These are phyloP conservation scores for Yamadazyma siamensis DNA, from an alignment of 1,139 yeast species.

Conservation along the genomic window DNA sequence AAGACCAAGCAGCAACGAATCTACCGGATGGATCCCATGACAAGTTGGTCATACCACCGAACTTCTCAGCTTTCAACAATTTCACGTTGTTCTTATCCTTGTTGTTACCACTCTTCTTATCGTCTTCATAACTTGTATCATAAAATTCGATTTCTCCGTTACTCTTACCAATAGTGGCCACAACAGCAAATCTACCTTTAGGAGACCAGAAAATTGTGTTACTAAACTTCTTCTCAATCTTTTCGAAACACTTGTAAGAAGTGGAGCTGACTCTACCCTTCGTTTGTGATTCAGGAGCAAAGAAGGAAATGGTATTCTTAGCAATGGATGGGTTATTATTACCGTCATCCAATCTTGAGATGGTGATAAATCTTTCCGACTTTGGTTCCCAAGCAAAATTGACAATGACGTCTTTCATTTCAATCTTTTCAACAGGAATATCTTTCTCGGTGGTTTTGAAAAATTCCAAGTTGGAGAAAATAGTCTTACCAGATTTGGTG, in stretches of 20 bases:
- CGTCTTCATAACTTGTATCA: slow-evolving; percentile 83
- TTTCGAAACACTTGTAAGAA: slow-evolving; percentile 38
- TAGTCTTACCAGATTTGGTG: slow-evolving; percentile 89
- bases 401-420: slow-evolving; percentile 83
- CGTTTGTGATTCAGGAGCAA: slow-evolving; percentile 78
- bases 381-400: slow-evolving; percentile 97
- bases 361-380: slow-evolving; percentile 79
- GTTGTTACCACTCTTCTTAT: slow-evolving; percentile 33
- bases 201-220: slow-evolving; percentile 90
- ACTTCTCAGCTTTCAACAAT: slow-evolving; percentile 61
- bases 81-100: slow-evolving; percentile 56
- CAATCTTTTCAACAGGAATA: slow-evolving; percentile 92
- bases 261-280: slow-evolving; percentile 81
- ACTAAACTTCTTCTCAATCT: slow-evolving; percentile 59
- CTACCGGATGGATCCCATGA: slow-evolving; percentile 98
- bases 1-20: slow-evolving; percentile 83
- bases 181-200: slow-evolving; percentile 81
- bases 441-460: slow-evolving; percentile 85
- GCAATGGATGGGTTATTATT: slow-evolving; percentile 67
- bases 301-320: slow-evolving; percentile 73
- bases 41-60: slow-evolving; percentile 77
- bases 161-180: slow-evolving; percentile 67
- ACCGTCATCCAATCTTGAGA: slow-evolving; percentile 64
- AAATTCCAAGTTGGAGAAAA: slow-evolving; percentile 89
- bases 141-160: slow-evolving; percentile 77